phyloP scores from a whole-genome alignment of 1,284 basidiomycete species.

The Kwoniella shivajii region DNA sequence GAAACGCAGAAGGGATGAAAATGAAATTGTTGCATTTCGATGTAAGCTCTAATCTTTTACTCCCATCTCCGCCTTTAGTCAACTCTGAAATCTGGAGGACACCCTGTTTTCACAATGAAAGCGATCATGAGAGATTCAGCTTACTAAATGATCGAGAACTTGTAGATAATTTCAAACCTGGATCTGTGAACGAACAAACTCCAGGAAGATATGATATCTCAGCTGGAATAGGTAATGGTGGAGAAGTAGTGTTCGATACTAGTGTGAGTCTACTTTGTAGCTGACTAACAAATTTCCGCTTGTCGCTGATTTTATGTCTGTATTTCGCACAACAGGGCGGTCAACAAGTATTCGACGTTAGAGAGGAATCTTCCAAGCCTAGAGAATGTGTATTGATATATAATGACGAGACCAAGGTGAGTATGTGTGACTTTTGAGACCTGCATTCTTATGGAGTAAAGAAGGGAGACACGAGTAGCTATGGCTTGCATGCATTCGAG shows the following conservation, averaged over 20 bases:
- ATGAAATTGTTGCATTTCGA: conserved; percentile 26
- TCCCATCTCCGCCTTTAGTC: no score
- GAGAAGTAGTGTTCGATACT: conserved; percentile 22
- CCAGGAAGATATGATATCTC: conserved; percentile 25
- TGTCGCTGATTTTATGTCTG: conserved; percentile 4
- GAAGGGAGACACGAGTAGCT: no score
- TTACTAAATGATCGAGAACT: background rate
- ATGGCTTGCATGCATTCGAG: no score
- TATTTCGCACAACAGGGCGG: conserved; percentile 20
- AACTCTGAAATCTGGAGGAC: no score
- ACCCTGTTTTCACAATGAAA: no score
- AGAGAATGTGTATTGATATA: conserved; percentile 49
- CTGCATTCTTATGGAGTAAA: no score
- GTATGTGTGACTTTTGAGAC: conserved; percentile 8
- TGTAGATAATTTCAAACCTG: conserved; percentile 49
- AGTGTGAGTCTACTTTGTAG: conserved; percentile 8
- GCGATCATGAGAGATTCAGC: no score
- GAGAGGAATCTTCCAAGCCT: conserved; percentile 38
- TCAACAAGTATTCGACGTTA: conserved; percentile 44
- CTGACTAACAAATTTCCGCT: conserved; percentile 1
- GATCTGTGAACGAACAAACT: conserved; percentile 32
- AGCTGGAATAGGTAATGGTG: background rate
- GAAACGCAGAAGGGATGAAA: conserved; percentile 16
- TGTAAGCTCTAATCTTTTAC: no score
- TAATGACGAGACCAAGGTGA: conserved; percentile 35